Evolutionary conservation across 768 basidiomycete species (phyloP), one percentile per base, ranked within the genome.

Genomic region (Pulveroboletus frians): DNA sequence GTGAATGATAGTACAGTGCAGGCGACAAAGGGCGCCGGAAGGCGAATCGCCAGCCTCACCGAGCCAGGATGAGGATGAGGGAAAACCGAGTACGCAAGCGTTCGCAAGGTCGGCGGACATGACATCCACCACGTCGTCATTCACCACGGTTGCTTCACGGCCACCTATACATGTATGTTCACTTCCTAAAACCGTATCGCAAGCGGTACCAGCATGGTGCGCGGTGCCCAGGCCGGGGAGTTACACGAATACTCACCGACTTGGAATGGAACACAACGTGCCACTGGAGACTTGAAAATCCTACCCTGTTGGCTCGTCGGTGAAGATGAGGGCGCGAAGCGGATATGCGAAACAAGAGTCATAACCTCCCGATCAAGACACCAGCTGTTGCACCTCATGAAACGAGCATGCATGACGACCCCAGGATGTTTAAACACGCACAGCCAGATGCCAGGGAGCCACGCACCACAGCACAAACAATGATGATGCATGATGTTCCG

Each of bases 191-290:
- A 58, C 27, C 43, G 43, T 39, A 43, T 31, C 41, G 60, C 40
- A 39, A 55, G 41, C 62, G 62, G 56, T 49, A 50, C 59, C 53
- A 56, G 59, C 51, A 47, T 55, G 62, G 47, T 30, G 49, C 45
- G 39, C 29, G 20, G 48, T 32, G 49, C 39, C 44, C 43, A 39
- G 18, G 20, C 34, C 30, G 7, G 37, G 1, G 30, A 43, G 20
- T 43, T 31, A 53, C 49, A 40, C 30, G 29, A 38, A 43, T 39
- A 35, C 41, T 39, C 41, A 18, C 14, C n/a, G n/a, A 7, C 10
- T n/a, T 17, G 10, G 18, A 23, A 40, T 32, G n/a, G 13, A 18
- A 20, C 37, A 50, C 55, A 39, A 37, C 37, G 40, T 39, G 37
- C 48, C 47, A 36, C 43, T 31, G 37, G 43, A 43, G 14, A 49